These are phyloP conservation scores for Penicillium desertorum DNA, from an alignment of 495 filamentous ascomycete genomes.

Conservation along the genomic window DNA sequence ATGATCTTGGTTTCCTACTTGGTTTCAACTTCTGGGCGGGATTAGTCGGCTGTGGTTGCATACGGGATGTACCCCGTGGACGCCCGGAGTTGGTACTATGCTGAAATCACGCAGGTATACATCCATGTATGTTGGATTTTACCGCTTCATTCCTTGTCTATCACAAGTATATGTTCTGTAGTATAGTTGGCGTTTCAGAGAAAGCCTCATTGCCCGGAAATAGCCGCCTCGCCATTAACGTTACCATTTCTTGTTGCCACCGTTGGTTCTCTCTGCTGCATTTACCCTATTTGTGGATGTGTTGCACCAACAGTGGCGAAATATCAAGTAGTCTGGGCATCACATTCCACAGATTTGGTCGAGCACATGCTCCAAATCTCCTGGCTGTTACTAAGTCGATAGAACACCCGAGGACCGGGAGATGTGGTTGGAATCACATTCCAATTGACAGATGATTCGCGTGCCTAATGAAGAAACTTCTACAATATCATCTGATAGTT, in stretches of 20 bases:
- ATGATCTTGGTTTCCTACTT: not conserved
- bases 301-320: slow-evolving; percentile 60
- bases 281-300: slow-evolving; percentile 9
- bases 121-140: not conserved
- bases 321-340: not conserved
- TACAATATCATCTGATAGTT: not conserved
- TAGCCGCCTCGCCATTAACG: not conserved
- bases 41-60: slow-evolving; percentile 23
- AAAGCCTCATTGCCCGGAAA: not conserved
- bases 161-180: not conserved
- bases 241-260: not conserved
- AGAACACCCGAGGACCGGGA: not conserved
- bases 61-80: not conserved
- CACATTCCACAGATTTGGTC: slow-evolving; percentile 45
- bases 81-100: not conserved
- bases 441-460: slow-evolving; percentile 56
- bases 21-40: not conserved
- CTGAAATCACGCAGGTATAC: not conserved
- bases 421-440: not conserved
- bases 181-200: not conserved
- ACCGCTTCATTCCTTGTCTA: not conserved
- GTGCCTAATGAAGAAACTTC: slow-evolving; percentile 41
- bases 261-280: not conserved
- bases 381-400: slow-evolving; percentile 39
- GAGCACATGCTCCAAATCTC: slow-evolving; percentile 53